Evolutionary conservation across 1,284 basidiomycete species (phyloP), one percentile per base, ranked within the genome.

Genomic region (Puccinia hordei): DNA sequence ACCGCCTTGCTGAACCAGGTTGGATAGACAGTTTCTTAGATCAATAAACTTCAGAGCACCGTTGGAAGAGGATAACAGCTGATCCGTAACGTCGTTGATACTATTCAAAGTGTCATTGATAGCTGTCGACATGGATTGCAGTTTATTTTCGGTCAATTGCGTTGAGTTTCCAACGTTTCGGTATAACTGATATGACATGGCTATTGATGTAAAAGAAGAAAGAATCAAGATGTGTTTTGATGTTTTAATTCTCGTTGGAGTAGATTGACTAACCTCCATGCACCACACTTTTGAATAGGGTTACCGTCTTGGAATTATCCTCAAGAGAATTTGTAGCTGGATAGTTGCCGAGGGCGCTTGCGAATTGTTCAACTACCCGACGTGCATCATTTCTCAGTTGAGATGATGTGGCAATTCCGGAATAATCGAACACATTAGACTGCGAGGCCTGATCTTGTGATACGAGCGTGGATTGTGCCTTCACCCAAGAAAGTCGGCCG

Each of bases 31-130:
- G 22, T 80, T 73, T 61, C 46, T 80, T n/a, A 80, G 49, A 49
- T 80, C 77, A 30, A n/a, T 17, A 24, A 80, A 73, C 38, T 69
- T 66, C 33, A 80, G 27, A 38, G 77, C 77, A 8, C 77, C 77
- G 44, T 80, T 61, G 46, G 77, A 44, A 15, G 77, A 80, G n/a
- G 66, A 72, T 35, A 80, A 41, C 12, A 80, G 55, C 41, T 72
- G 51, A 63, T 72, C 69, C n/a, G 57, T 57, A 35, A 73, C 44
- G 44, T 73, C 69, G 49, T 73, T 80, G 33, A 80, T 69, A 46
- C 77, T 80, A 22, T 80, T 68, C 38, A 80, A 24, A 65, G 77
- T 73, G n/a, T 80, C 69, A 57, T 80, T 80, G n/a, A 80, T 80
- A n/a, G 77, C 51, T 22, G 66, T 80, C n/a, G 77, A 72, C 77